phyloP scores from a whole-genome alignment of 2,329 filamentous ascomycete species.

The Penicillium expansum region DNA sequence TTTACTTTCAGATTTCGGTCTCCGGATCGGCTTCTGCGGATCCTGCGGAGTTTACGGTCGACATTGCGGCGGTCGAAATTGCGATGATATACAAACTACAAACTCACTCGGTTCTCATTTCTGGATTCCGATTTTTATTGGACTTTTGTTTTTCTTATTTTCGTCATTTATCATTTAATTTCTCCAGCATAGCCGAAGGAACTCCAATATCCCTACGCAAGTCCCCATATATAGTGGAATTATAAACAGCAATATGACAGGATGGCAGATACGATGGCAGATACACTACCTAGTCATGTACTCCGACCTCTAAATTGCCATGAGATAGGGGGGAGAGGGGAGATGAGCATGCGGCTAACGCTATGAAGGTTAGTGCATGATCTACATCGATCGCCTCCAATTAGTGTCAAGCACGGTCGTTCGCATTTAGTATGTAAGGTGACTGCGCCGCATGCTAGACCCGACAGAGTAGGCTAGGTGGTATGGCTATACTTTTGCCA shows the following conservation, averaged over 20 bases:
- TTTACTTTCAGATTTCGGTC: no score
- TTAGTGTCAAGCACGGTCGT: background rate
- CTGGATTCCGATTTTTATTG: no score
- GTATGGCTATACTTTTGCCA: background rate
- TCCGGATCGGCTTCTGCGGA: background rate
- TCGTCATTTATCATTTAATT: background rate
- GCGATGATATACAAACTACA: no score
- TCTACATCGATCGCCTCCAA: conserved; percentile 5
- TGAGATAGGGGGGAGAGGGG: background rate
- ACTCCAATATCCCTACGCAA: background rate
- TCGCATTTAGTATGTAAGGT: background rate
- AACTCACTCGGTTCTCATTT: background rate
- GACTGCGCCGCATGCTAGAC: conserved; percentile 5
- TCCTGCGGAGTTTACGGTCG: background rate
- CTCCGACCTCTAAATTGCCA: background rate
- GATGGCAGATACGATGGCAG: background rate
- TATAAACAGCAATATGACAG: conserved; percentile 1
- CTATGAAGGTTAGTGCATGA: background rate
- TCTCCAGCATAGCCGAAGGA: background rate
- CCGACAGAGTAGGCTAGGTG: background rate
- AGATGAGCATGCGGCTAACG: background rate
- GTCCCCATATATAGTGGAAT: background rate
- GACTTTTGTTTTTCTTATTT: no score
- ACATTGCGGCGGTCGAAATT: background rate
- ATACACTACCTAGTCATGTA: background rate